Evolutionary conservation across 2,329 filamentous ascomycete species (phyloP), one percentile per base, ranked within the genome.

Genomic region (Gnomoniopsis smithogilvyi): DNA sequence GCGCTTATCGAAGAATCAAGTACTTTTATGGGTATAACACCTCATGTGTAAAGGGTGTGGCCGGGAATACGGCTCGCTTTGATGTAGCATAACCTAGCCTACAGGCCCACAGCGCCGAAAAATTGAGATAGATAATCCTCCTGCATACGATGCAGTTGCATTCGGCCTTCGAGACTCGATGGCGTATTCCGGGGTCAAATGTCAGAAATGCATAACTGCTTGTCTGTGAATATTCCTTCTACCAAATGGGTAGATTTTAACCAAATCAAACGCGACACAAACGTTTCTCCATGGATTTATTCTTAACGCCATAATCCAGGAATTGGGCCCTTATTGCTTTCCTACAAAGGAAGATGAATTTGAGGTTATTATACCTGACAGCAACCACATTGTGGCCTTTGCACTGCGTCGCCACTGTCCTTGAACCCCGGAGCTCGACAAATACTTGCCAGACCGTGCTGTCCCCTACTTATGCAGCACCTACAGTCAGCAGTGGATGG

Each of bases 401-500:
- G 19, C 43, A n/a, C 11, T 38, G 19, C 30, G 6, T 26, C n/a
- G 43, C 24, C 14, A 48, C 22, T 2, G n/a, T 11, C 19, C 7
- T 26, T 34, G 30, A 45, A 19, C 14, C 14, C 33, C 51, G 26
- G 4, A 46, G 24, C 38, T 33, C 51, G 21, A 21, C n/a, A 43
- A 48, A n/a, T 30, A 11, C 45, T 10, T 55, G 52, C 30, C 45
- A 33, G 19, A 36, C 43, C 6, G 30, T 47, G 6, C 68, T 78
- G 38, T 57, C 65, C 6, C 71, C 75, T 2, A 64, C 64, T 36
- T 74, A 76, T 62, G 67, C 68, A 3, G 60, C 67, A 4, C 79
- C 78, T 14, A 66, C 66, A 2, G 72, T 76, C 11, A 74, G 74
- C 21, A 64, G 68, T 3, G 77, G 76, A 33, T 82, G 78, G 76